Conservation (phyloP, 495 filamentous ascomycete species). For the Aspergillus biplanus region DNA sequence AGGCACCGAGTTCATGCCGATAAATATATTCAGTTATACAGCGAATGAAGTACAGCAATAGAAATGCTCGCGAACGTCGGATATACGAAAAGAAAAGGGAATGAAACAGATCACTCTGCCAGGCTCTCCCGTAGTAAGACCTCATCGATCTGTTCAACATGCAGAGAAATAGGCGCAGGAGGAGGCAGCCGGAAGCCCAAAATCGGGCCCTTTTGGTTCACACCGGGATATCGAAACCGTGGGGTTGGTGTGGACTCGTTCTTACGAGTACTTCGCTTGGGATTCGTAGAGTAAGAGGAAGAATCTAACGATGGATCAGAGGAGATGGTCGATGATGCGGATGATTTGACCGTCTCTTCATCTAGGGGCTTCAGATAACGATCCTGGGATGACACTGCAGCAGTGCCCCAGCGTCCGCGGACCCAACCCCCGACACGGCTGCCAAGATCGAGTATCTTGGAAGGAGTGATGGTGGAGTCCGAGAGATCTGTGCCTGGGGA, state of each 20-base stretch:
- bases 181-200: constrained; percentile 42
- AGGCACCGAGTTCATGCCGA: not conserved
- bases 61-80: constrained; percentile 1
- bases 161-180: constrained; percentile 36
- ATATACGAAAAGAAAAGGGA: constrained; percentile 17
- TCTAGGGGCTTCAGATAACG: constrained; percentile 25
- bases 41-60: not conserved
- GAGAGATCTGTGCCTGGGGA: constrained; percentile 32
- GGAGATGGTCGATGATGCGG: constrained; percentile 17
- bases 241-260: constrained; percentile 17
- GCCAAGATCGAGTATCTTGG: constrained; percentile 39
- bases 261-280: constrained; percentile 8
- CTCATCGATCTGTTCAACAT: constrained; percentile 42
- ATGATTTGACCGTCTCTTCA: constrained; percentile 20
- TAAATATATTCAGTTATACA: constrained; percentile 11
- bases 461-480: constrained; percentile 28
- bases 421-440: constrained; percentile 60
- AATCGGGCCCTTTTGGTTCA: constrained; percentile 55
- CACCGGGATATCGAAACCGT: constrained; percentile 46
- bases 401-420: constrained; percentile 56
- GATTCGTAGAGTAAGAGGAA: constrained; percentile 12
- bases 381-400: constrained; percentile 33
- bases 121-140: constrained; percentile 46
- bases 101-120: constrained; percentile 31
- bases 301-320: constrained; percentile 11